These are phyloP conservation scores for Arthroderma sp. DNA, from an alignment of 2,329 filamentous ascomycete species.

Conservation along the genomic window DNA sequence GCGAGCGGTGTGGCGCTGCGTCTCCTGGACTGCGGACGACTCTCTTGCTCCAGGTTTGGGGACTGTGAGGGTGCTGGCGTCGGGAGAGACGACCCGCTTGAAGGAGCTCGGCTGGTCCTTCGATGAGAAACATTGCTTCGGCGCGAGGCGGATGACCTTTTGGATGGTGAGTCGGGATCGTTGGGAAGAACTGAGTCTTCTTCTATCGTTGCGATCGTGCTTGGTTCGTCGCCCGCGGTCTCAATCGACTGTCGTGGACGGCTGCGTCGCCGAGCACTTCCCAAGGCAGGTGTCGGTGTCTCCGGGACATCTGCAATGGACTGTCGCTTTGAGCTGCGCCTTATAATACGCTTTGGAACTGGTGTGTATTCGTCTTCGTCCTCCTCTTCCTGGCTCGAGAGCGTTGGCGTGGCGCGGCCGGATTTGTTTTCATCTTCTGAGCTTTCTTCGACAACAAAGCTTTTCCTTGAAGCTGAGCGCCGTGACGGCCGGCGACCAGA, in stretches of 20 bases:
- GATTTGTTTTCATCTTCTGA: constrained; percentile 56
- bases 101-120: constrained; percentile 29
- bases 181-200: constrained; percentile 31
- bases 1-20: constrained; percentile 45
- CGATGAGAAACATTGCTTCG: constrained; percentile 45
- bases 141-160: constrained; percentile 51
- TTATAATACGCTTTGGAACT: constrained; percentile 46
- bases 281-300: constrained; percentile 25
- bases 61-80: constrained; percentile 43
- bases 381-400: constrained; percentile 36
- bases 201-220: constrained; percentile 32
- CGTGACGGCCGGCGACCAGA: constrained; percentile 43
- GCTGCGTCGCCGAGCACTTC: constrained; percentile 14
- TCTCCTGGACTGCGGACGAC: constrained; percentile 10
- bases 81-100: constrained; percentile 30
- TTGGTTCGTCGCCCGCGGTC: constrained; percentile 19
- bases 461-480: constrained; percentile 51
- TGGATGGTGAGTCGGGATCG: constrained; percentile 42
- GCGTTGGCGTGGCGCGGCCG: constrained; percentile 34
- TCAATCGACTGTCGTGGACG: constrained; percentile 11
- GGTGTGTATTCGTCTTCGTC: constrained; percentile 73
- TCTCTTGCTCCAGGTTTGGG: constrained; percentile 33
- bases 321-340: constrained; percentile 44
- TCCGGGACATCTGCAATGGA: constrained; percentile 36
- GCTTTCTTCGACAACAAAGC: constrained; percentile 60